These are phyloP conservation scores for Leishmania amazonensis DNA, from an alignment of 208 protist species.

Conservation along the genomic window DNA sequence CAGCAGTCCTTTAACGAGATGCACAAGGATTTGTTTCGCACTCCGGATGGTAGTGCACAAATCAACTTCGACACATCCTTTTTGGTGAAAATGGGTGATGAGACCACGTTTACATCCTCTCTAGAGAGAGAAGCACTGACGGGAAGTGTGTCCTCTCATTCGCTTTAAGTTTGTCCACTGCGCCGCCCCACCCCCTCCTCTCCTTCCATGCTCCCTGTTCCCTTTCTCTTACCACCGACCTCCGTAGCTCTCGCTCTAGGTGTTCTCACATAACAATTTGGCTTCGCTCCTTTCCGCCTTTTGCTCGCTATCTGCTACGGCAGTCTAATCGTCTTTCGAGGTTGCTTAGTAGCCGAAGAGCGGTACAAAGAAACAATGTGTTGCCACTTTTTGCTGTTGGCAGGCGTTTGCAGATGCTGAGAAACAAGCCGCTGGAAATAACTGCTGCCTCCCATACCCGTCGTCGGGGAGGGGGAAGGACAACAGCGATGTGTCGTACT, in stretches of 20 bases:
- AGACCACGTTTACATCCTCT: constrained; percentile 69
- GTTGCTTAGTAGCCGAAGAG: not conserved
- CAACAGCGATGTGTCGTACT: not conserved
- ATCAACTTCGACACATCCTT: constrained; percentile 70
- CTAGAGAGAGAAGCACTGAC: constrained; percentile 48
- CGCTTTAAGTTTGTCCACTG: not conserved
- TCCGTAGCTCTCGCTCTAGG: not conserved
- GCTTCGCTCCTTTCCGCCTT: not conserved
- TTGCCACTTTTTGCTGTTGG: not conserved
- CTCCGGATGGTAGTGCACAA: constrained; percentile 9
- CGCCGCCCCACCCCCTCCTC: not conserved
- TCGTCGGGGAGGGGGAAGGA: too few species aligned
- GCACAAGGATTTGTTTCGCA: constrained; percentile 33
- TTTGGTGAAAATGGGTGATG: constrained; percentile 81
- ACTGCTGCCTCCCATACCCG: not conserved
- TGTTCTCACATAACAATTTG: not conserved
- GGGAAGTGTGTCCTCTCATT: constrained; percentile 21
- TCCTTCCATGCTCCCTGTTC: too few species aligned
- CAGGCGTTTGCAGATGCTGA: not conserved
- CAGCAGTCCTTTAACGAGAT: constrained; percentile 28
- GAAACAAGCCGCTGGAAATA: not conserved
- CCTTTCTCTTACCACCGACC: not conserved
- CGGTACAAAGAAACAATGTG: not conserved
- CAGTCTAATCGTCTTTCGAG: not conserved
- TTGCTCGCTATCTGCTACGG: not conserved